A percentile compares a stretch with the other conserved stretches of the same genome.
These are phyloP conservation scores for Alternaria alternata DNA, from an alignment of 2,329 filamentous ascomycete genomes.

Conservation along the genomic window DNA sequence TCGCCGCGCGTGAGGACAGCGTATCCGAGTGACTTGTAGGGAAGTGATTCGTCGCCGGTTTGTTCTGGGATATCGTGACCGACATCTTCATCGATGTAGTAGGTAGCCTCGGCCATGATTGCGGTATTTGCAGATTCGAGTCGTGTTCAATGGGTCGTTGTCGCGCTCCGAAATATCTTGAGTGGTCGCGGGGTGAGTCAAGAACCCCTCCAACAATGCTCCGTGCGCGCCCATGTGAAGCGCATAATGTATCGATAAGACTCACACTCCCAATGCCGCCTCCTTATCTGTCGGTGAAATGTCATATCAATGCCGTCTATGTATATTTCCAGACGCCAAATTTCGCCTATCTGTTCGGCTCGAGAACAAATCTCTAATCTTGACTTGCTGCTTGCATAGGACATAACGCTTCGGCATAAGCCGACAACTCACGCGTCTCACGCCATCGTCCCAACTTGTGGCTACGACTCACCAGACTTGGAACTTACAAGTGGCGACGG, in stretches of 20 bases:
- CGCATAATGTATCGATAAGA: conserved; percentile 30
- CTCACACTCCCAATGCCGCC: conserved; percentile 4
- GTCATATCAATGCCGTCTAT: not conserved
- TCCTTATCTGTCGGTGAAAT: conserved; percentile 22
- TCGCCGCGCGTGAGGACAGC: conserved; percentile 77
- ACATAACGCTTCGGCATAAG: not conserved
- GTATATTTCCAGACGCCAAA: not conserved
- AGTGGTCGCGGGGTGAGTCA: conserved; percentile 34
- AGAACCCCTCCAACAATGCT: conserved; percentile 19
- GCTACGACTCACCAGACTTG: not conserved
- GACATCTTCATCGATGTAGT: conserved; percentile 83
- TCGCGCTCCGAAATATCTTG: conserved; percentile 38
- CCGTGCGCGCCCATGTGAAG: conserved; percentile 24
- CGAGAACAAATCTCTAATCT: not conserved
- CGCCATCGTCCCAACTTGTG: not conserved
- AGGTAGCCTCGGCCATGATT: conserved; percentile 53
- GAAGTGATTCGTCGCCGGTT: conserved; percentile 75
- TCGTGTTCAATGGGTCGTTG: conserved; percentile 26
- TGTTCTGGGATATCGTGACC: conserved; percentile 72
- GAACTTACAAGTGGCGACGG: not conserved
- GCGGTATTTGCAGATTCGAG: conserved; percentile 36
- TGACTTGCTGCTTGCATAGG: not conserved
- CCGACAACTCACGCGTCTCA: not conserved
- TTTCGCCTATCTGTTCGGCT: not conserved
- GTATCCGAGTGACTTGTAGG: conserved; percentile 82